phyloP scores from a whole-genome alignment of 192 early-diverging fungal species.

The Linnemannia elongata region DNA sequence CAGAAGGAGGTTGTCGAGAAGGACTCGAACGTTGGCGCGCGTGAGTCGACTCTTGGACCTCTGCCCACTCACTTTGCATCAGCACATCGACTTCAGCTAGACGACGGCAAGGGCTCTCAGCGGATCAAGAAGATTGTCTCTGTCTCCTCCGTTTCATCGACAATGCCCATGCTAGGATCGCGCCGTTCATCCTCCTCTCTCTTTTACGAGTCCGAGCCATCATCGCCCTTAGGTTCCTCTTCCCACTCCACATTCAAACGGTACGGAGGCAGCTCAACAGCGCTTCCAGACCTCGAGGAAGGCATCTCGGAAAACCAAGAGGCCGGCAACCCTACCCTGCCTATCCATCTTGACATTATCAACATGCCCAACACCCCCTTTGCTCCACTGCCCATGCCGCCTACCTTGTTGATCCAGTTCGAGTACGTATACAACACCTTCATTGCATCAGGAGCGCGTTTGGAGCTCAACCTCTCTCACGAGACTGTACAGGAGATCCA shows the following conservation, averaged over 20 bases:
- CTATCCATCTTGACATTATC: background rate
- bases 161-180: slow-evolving; percentile 30
- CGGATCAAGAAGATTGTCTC: slow-evolving; percentile 53
- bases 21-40: background rate
- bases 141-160: slow-evolving; percentile 39
- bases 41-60: slow-evolving; percentile 22
- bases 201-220: slow-evolving; percentile 50
- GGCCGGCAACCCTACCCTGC: background rate
- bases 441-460: slow-evolving; percentile 31
- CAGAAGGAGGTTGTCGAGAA: background rate
- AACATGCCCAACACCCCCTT: background rate
- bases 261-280: slow-evolving; percentile 14
- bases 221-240: slow-evolving; percentile 40
- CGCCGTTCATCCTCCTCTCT: slow-evolving; percentile 25
- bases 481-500: slow-evolving; percentile 35
- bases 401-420: slow-evolving; percentile 46
- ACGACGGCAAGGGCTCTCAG: background rate
- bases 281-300: slow-evolving; percentile 32
- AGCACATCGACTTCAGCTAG: background rate
- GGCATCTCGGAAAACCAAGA: slow-evolving; percentile 3
- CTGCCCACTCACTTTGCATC: slow-evolving; percentile 32
- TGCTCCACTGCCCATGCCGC: slow-evolving; percentile 44
- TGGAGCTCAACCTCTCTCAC: slow-evolving; percentile 51
- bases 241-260: slow-evolving; percentile 17
- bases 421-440: slow-evolving; percentile 54